Evolutionary conservation across 2,329 filamentous ascomycete genomes (phyloP).

Genomic region (Apiospora arundinis): DNA sequence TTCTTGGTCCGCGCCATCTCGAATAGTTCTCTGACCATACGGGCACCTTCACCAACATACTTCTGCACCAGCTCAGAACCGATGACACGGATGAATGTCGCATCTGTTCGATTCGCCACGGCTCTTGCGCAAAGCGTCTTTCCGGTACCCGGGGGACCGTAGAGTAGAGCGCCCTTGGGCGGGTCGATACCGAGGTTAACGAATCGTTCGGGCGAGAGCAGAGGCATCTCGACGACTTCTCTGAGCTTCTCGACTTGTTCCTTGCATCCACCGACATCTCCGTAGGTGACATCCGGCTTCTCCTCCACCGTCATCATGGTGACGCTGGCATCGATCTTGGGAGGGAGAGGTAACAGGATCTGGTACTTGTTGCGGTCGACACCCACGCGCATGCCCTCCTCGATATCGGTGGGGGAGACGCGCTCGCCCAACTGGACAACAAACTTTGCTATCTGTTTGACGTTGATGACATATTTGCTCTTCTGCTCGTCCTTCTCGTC

Average conservation of each 20-base stretch:
- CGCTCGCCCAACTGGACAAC: constrained; percentile 97
- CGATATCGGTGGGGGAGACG: constrained; percentile 97
- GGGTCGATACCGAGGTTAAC: constrained; percentile 99
- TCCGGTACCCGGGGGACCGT: constrained; percentile 96
- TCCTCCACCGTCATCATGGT: constrained; percentile 99
- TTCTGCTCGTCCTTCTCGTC: constrained; percentile 96
- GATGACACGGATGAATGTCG: constrained; percentile 98
- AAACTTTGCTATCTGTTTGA: constrained; percentile 99
- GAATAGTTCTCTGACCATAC: constrained; percentile 98
- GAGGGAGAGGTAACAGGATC: constrained; percentile 92
- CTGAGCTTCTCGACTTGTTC: constrained; percentile 99
- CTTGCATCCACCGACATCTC: constrained; percentile 98
- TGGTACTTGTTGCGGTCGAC: constrained; percentile 99
- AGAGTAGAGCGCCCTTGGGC: constrained; percentile 94
- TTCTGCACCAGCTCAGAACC: constrained; percentile 98
- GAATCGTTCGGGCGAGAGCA: constrained; percentile 95
- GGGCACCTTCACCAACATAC: constrained; percentile 96
- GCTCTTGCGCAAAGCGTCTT: constrained; percentile 98
- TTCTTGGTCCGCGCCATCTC: constrained; percentile 99
- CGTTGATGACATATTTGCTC: constrained; percentile 99
- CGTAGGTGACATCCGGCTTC: constrained; percentile 98
- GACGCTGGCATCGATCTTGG: constrained; percentile 98
- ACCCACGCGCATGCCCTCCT: constrained; percentile 98
- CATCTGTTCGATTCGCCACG: constrained; percentile 96
- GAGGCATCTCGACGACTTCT: constrained; percentile 98